Evolutionary conservation across 2,329 filamentous ascomycete species (phyloP).

Genomic region (Claviceps pazoutovae): DNA sequence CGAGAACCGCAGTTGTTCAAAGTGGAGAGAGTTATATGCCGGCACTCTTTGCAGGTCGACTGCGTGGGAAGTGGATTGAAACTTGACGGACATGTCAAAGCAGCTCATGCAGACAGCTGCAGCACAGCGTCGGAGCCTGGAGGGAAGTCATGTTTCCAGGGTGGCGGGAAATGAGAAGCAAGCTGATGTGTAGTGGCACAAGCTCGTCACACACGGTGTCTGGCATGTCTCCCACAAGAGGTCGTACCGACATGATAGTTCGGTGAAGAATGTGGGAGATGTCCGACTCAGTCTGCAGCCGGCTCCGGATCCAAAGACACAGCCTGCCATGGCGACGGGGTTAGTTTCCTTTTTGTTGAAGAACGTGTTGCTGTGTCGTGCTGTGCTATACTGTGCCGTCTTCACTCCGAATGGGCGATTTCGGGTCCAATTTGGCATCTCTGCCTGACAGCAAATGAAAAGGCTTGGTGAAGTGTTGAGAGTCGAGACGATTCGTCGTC

Average conservation of each 20-base stretch:
- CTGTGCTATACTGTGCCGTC: not conserved
- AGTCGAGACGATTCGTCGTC: too few species aligned
- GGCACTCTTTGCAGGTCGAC: not conserved
- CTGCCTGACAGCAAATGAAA: not conserved
- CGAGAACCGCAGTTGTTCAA: not conserved
- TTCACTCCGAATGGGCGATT: not conserved
- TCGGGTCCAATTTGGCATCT: not conserved
- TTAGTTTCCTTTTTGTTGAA: not conserved
- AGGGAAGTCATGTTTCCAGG: conserved; percentile 34
- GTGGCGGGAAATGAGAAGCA: conserved; percentile 28
- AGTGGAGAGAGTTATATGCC: not conserved
- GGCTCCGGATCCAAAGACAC: not conserved
- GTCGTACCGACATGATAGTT: not conserved
- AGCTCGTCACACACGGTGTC: conserved; percentile 12
- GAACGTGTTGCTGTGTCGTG: not conserved
- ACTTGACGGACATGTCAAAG: not conserved
- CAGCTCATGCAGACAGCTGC: conserved; percentile 1
- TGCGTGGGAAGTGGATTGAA: not conserved
- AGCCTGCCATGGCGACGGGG: not conserved
- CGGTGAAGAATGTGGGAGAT: conserved; percentile 3
- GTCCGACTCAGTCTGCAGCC: not conserved
- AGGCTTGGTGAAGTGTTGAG: not conserved
- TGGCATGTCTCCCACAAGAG: not conserved
- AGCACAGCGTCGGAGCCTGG: conserved; percentile 18
- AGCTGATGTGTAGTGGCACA: conserved; percentile 8